Conservation (phyloP, 2,329 filamentous ascomycete genomes). For the Lachnellula hyalina region DNA sequence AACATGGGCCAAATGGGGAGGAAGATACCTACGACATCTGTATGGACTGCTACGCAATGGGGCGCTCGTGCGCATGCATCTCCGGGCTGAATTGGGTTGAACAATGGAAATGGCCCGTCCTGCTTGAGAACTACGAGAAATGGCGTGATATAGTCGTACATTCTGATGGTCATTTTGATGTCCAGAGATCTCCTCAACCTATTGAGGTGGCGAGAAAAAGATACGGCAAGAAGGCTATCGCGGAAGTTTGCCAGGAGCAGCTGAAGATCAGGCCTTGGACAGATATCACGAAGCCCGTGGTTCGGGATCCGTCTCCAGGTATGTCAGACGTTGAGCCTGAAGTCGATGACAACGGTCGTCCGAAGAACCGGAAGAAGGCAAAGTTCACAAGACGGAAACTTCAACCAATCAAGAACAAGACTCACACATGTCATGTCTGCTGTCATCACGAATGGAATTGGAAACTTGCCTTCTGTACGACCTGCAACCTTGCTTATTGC, state of each 20-base stretch:
- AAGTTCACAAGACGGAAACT: constrained; percentile 36
- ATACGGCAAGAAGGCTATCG: constrained; percentile 70
- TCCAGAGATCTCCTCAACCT: constrained; percentile 61
- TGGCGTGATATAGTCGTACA: constrained; percentile 78
- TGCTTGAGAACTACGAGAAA: constrained; percentile 70
- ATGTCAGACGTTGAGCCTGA: constrained; percentile 49
- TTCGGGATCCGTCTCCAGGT: constrained; percentile 28
- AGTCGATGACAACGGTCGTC: constrained; percentile 58
- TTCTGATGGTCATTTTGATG: constrained; percentile 62
- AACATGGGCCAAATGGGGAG: constrained; percentile 61
- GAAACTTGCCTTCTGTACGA: constrained; percentile 77
- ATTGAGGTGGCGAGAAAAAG: constrained; percentile 64
- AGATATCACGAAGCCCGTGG: constrained; percentile 53
- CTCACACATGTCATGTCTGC: constrained; percentile 74
- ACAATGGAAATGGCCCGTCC: constrained; percentile 80
- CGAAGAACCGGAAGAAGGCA: constrained; percentile 57
- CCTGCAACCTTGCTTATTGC: constrained; percentile 75
- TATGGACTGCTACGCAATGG: constrained; percentile 98
- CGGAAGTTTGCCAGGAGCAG: constrained; percentile 92
- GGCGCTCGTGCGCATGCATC: constrained; percentile 83
- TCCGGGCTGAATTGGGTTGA: constrained; percentile 87
- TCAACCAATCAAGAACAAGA: constrained; percentile 43
- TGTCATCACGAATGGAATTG: constrained; percentile 73
- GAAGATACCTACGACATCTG: constrained; percentile 92
- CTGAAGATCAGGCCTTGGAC: constrained; percentile 74